Base-by-base conservation (phyloP, 1,284 basidiomycete species). In the Coniophora puteana region DNA sequence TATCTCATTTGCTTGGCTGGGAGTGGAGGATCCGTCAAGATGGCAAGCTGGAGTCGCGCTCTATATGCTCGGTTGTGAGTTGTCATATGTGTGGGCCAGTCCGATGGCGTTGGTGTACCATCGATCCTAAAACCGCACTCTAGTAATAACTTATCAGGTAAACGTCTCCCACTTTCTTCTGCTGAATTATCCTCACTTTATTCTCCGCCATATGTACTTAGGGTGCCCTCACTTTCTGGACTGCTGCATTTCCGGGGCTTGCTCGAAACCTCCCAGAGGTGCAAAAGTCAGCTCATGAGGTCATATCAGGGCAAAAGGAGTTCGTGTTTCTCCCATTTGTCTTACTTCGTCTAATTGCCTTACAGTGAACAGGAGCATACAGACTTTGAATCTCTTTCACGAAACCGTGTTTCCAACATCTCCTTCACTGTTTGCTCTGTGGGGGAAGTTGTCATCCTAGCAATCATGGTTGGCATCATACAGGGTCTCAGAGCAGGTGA, bases 151-250 rank as follows among this genome's bases (percentile, higher is more conserved):
- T 0, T 91, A 90, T 56, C 89, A 91, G 66, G 80, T 74, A 45
- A 21, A 45, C 8, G 30, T n/a, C 28, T 4, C n/a, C 38, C 31
- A 16, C 32, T 36, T 22, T n/a, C n/a, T n/a, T n/a, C n/a, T 21
- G 5, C 8, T 13, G 10, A 8, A 28, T 21, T 29, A 25, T 21
- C 17, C 28, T 13, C 16, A 24, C 13, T 31, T 31, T 26, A 25
- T 24, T 17, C 12, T 20, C 31, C 16, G 12, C 12, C 24, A 16
- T 25, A 11, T 6, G 29, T 34, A 44, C 25, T 0, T 40, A 83
- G 76, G 78, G 83, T 42, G 72, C 82, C 20, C 61, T 90, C 33
- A 89, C 85, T 1, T 89, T 89, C 61, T 91, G 86, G 86, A 88
- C 86, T 0, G 87, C 88, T 6, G 88, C 89, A 4, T 90, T 92